Base-by-base conservation (phyloP, 148 eudicot species). In the Chenopodium album region DNA sequence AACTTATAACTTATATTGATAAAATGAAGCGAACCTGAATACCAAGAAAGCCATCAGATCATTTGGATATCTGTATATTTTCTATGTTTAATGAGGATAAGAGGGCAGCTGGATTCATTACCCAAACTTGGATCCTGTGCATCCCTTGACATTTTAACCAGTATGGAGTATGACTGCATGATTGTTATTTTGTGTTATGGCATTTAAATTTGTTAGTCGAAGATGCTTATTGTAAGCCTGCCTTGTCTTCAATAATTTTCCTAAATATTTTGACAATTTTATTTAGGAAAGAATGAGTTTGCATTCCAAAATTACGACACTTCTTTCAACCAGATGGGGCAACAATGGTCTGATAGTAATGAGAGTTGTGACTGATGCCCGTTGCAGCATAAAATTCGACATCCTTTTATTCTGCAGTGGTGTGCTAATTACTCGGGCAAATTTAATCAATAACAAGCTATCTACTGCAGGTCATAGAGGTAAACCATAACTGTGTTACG, bases 51-150 rank as follows among this genome's bases (percentile, higher is more conserved):
- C 88, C 86, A 1, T 62, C 54, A 1, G 34, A 54, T 14, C 41
- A 47, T 7, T 26, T 90, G 65, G 89, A 90, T 16, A 82, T 87
- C n/a, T 85, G 81, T 26, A 75, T 90, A 34, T 85, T 86, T 76
- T 85, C 89, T 0, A 70, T 88, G 81, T 88, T 88, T 54, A 88
- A 88, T 66, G 92, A 90, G 37, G 17, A 88, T 72, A 68, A 46
- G 12, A 90, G 87, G 82, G 34, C 83, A 34, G 31, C 19, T 5
- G 87, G 4, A 32, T 87, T n/a, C 82, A 64, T 79, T 76, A 88
- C 52, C 87, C 90, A 19, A 69, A 63, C 41, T 72, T 83, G 84
- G 14, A 48, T 0, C 70, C 77, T 44, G 75, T 82, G 29, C 82
- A 85, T 52, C 74, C 78, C 60, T 48, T 84, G 65, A 54, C 16